Base-by-base conservation (phyloP, 2,329 filamentous ascomycete species). In the Fusarium algeriense region DNA sequence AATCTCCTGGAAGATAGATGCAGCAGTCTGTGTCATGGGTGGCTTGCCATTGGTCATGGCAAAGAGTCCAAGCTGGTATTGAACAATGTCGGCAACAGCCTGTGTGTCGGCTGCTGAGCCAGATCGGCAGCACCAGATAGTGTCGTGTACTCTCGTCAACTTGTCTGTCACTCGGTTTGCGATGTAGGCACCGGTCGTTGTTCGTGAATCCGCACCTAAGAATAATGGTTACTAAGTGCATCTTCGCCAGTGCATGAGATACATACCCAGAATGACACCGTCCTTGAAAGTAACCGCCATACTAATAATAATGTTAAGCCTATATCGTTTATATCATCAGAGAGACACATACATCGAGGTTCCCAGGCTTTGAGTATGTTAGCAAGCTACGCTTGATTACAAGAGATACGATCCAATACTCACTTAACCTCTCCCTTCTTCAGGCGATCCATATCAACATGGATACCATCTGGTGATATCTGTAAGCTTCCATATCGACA, bases 231-330 rank as follows among this genome's bases (percentile, higher is more conserved):
- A 79, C 64, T 43, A 52, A 34, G 3, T 53, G 38, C 9, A 23
- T 46, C 17, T 7, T 15, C 12, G 6, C 23, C 37, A 2, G 7
- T 0, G 14, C 7, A 49, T 23, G 13, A 12, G 7, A 23, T 35
- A 77, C 87, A 53, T 82, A 91, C 90, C 93, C 44, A 99, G 88
- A 84, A 99, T 98, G 65, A 99, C 96, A 70, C 96, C 96, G 78
- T 97, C 95, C 81, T 96, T 96, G 90, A 99, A 99, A 79, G 97
- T 98, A 82, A 98, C 95, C 69, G 96, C 96, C 96, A 99, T 99
- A 82, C 94, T 97, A 77, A 58, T 43, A 52, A 56, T 54, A 30
- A 67, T 38, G 71, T 80, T 73, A 78, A 75, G 57, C 57, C 57
- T 64, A 63, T 52, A 74, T 79, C 48, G 34, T 52, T 59, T 53